Evolutionary conservation across 352 stramenopile species (phyloP), one percentile per base, ranked within the genome.

Genomic region (Globisporangium paroecandrum): DNA sequence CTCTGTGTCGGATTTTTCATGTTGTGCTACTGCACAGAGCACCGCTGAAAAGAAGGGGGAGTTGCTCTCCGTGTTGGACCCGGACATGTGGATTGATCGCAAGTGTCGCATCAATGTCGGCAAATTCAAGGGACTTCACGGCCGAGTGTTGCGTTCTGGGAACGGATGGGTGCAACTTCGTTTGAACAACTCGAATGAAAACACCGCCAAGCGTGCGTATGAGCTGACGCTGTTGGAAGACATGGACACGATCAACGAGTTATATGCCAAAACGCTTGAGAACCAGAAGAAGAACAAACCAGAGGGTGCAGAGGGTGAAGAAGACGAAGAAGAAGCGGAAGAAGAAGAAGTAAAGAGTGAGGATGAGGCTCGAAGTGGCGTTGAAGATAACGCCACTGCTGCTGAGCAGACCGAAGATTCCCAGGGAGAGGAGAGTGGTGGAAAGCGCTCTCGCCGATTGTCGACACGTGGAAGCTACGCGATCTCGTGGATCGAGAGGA

Each of bases 121-220:
- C 65, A 96, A 96, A 72, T 96, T 94, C 65, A 93, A 93, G 49
- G 87, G 87, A 1, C 69, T 82, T 24, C 77, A 86, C 61, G 89
- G 86, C 2, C 83, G 85, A 43, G 89, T 96, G 8, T 64, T 95
- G 9, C 85, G 85, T 13, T 96, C 89, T 5, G 89, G 89, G 22
- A 96, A 96, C 65, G 89, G 89, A n/a, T 96, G 89, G 89, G 89
- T 96, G 27, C 89, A 96, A 61, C 69, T 96, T 20, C 81, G 82
- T 36, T 77, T 96, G 6, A 77, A 93, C 49, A 91, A 94, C 60
- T 92, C 86, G 18, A 91, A 84, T 57, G 83, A 93, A 51, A 94
- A 94, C 65, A 96, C 89, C 3, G 89, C 89, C 13, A 96, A 96
- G 65, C 86, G 89, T 27, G 89, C 89, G 32, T 96, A 96, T 58